Evolutionary conservation across 2,329 filamentous ascomycete genomes (phyloP).

Genomic region (Colletotrichum tanaceti): DNA sequence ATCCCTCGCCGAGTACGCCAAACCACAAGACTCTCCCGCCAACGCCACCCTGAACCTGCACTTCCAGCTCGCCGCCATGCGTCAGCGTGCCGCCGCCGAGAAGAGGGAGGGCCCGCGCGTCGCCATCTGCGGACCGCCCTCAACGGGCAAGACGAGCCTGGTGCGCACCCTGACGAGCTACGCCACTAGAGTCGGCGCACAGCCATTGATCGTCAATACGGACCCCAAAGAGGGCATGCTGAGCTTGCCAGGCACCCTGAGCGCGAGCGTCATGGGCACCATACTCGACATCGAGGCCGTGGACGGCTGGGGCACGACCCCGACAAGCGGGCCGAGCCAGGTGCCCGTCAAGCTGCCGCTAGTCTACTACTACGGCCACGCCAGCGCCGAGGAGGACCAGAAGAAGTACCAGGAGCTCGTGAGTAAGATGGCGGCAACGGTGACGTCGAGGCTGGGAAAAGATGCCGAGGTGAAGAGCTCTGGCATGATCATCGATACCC

Average conservation of each 20-base stretch:
- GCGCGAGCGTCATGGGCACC: conserved; percentile 86
- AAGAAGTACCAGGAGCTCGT: conserved; percentile 79
- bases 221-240: conserved; percentile 85
- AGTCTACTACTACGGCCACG: conserved; percentile 87
- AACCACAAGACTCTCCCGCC: conserved; percentile 83
- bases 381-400: conserved; percentile 77
- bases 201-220: conserved; percentile 85
- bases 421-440: conserved; percentile 81
- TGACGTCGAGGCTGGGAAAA: conserved; percentile 80
- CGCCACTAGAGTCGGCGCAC: conserved; percentile 77
- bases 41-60: conserved; percentile 86
- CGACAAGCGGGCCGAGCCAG: conserved; percentile 87
- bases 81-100: conserved; percentile 67
- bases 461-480: conserved; percentile 77
- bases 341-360: conserved; percentile 93
- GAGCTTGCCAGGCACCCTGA: conserved; percentile 82
- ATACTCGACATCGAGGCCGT: conserved; percentile 84
- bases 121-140: conserved; percentile 81
- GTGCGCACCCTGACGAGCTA: conserved; percentile 83
- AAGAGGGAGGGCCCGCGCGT: conserved; percentile 78
- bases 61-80: conserved; percentile 81
- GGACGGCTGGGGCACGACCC: conserved; percentile 88
- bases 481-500: conserved; percentile 88
- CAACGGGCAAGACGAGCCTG: conserved; percentile 85
- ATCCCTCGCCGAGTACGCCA: conserved; percentile 70